phyloP scores from a whole-genome alignment of 768 basidiomycete species.

The Hemileccinum impolitum region DNA sequence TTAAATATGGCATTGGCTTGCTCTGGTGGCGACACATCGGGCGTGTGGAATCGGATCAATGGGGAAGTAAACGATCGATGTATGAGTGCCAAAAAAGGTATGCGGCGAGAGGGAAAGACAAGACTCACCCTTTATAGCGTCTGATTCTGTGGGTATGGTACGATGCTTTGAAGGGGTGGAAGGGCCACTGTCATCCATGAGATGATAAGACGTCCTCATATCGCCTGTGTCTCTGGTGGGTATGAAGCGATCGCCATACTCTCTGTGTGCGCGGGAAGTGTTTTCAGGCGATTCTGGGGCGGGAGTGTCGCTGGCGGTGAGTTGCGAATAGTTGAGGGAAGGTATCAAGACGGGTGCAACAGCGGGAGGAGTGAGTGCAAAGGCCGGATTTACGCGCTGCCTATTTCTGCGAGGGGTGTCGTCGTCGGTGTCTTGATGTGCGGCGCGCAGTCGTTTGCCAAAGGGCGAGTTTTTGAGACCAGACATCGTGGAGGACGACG shows the following conservation, averaged over 20 bases:
- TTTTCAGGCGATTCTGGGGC: slow-evolving; percentile 43
- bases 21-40: slow-evolving; percentile 44
- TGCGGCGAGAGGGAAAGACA: not conserved
- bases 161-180: slow-evolving; percentile 59
- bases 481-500: slow-evolving; percentile 44
- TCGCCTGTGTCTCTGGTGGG: slow-evolving; percentile 58
- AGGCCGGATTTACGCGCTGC: slow-evolving; percentile 51
- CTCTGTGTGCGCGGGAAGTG: slow-evolving; percentile 33
- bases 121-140: slow-evolving; percentile 67
- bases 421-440: slow-evolving; percentile 56
- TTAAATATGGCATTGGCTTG: slow-evolving; percentile 84
- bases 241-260: slow-evolving; percentile 60
- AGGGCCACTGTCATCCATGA: slow-evolving; percentile 53
- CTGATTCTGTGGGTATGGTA: slow-evolving; percentile 65
- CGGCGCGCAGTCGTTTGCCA: slow-evolving; percentile 76
- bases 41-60: slow-evolving; percentile 15
- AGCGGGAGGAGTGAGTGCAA: slow-evolving; percentile 38
- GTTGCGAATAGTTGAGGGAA: slow-evolving; percentile 49
- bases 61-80: slow-evolving; percentile 11
- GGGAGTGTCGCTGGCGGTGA: slow-evolving; percentile 48
- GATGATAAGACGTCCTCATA: slow-evolving; percentile 59
- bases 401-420: slow-evolving; percentile 52
- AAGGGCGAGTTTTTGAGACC: slow-evolving; percentile 82
- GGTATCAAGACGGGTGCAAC: slow-evolving; percentile 46
- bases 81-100: slow-evolving; percentile 8